Conservation (phyloP, 1,139 yeast species). For the Waltiozyma sp. region DNA sequence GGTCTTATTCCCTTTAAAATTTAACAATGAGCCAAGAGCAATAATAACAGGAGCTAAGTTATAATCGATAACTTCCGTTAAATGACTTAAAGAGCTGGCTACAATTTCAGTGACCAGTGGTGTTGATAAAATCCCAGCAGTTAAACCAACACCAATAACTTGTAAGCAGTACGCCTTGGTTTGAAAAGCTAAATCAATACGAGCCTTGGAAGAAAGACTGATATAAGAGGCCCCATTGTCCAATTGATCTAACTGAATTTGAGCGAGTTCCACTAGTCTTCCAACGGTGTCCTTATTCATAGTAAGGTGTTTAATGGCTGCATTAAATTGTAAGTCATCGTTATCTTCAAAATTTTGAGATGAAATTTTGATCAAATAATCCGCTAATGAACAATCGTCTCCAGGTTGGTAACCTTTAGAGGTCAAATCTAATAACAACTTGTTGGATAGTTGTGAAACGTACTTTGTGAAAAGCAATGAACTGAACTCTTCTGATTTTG, state of each 20-base stretch:
- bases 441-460: conserved; percentile 11
- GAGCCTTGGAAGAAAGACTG: conserved; percentile 26
- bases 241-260: conserved; percentile 22
- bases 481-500: conserved; percentile 16
- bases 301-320: neutral
- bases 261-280: conserved; percentile 21
- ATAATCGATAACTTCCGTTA: conserved; percentile 17
- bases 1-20: conserved; percentile 29
- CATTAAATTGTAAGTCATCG: conserved; percentile 4
- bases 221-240: conserved; percentile 35
- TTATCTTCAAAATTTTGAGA: conserved; percentile 14
- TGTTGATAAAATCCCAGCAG: conserved; percentile 15
- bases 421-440: conserved; percentile 7
- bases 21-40: conserved; percentile 45
- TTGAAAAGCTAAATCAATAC: conserved; percentile 29
- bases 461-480: conserved; percentile 14
- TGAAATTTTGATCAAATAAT: conserved; percentile 7
- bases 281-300: conserved; percentile 16
- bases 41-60: conserved; percentile 36
- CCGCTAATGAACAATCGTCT: conserved; percentile 8
- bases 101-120: conserved; percentile 8
- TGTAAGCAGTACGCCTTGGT: conserved; percentile 34
- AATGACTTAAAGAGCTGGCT: conserved; percentile 11
- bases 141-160: conserved; percentile 29
- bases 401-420: neutral